Evolutionary conservation across 208 protist genomes (phyloP).

Genomic region (Kentomonas sorsogonicus): DNA sequence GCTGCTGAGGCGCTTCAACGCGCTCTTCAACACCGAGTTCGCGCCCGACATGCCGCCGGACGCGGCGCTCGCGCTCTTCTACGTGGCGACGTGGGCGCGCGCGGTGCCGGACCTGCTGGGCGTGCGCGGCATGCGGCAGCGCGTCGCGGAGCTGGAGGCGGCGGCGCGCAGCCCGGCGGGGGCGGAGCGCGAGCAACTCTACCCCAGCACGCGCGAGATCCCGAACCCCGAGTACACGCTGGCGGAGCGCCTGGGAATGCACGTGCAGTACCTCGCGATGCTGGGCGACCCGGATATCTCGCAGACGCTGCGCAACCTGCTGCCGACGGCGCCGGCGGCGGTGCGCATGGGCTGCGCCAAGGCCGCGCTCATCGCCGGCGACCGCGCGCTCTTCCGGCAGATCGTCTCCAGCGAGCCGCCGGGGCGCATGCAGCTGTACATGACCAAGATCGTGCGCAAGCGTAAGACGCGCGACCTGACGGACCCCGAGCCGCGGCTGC

Average conservation of each 20-base stretch:
- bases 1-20: slow-evolving; percentile 63
- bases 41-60: slow-evolving; percentile 76
- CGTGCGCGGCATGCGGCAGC: slow-evolving; percentile 73
- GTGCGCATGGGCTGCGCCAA: slow-evolving; percentile 90
- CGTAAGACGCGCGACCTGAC: slow-evolving; percentile 83
- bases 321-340: slow-evolving; percentile 50
- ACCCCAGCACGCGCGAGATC: slow-evolving; percentile 83
- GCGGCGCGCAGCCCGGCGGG: slow-evolving; percentile 27
- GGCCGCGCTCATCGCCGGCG: slow-evolving; percentile 81
- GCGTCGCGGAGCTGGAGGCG: slow-evolving; percentile 60
- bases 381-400: slow-evolving; percentile 72
- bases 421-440: slow-evolving; percentile 83
- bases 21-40: slow-evolving; percentile 71
- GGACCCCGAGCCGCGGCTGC: slow-evolving; percentile 70
- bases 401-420: slow-evolving; percentile 84
- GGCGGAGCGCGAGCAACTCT: slow-evolving; percentile 38
- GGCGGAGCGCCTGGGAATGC: slow-evolving; percentile 83
- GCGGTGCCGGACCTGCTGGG: slow-evolving; percentile 51
- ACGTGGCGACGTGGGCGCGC: slow-evolving; percentile 71
- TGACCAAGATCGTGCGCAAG: slow-evolving; percentile 84
- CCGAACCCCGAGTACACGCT: slow-evolving; percentile 87
- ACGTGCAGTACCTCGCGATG: slow-evolving; percentile 83
- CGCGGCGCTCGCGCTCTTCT: slow-evolving; percentile 60
- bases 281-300: slow-evolving; percentile 72
- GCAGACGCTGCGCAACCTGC: slow-evolving; percentile 45